A percentile compares a stretch with the other conserved stretches of the same genome.
phyloP scores from a whole-genome alignment of 345 rosid species.

The Pugionium dolabratum region DNA sequence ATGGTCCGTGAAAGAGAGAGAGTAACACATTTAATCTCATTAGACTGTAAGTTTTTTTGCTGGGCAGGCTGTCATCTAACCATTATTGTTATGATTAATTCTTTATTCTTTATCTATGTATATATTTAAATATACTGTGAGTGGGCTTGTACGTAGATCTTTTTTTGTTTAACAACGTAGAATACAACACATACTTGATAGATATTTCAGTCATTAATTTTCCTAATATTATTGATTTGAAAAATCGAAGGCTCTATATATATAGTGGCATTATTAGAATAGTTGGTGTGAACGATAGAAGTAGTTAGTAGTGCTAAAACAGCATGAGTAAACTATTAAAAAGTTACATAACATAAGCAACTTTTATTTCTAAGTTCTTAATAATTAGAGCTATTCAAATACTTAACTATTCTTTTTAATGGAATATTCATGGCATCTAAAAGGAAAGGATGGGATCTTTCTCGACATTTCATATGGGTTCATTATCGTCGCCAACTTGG shows the following conservation, averaged over 20 bases:
- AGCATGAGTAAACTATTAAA: neutral
- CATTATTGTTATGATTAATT: neutral
- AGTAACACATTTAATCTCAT: slow-evolving; percentile 7
- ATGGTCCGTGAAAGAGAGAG: slow-evolving; percentile 28
- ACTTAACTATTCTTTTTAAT: neutral
- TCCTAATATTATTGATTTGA: neutral
- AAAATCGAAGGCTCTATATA: neutral
- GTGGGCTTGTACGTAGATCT: neutral
- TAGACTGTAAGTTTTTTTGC: slow-evolving; percentile 9
- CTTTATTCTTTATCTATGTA: neutral
- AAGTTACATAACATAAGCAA: neutral
- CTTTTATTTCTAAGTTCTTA: no score
- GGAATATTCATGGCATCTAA: slow-evolving; percentile 10
- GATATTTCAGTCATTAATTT: neutral
- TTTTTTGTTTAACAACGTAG: neutral
- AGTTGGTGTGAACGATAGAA: neutral
- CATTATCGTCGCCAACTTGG: slow-evolving; percentile 40
- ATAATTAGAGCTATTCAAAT: neutral
- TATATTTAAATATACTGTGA: slow-evolving; percentile 3
- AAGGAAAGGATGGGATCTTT: slow-evolving; percentile 13
- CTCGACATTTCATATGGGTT: slow-evolving; percentile 21
- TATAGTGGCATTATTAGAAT: neutral
- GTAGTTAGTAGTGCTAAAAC: neutral
- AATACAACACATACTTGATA: neutral
- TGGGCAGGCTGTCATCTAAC: slow-evolving; percentile 18